Evolutionary conservation across 192 early-diverging fungal species (phyloP), one percentile per base, ranked within the genome.

Genomic region (Funneliformis geosporum): DNA sequence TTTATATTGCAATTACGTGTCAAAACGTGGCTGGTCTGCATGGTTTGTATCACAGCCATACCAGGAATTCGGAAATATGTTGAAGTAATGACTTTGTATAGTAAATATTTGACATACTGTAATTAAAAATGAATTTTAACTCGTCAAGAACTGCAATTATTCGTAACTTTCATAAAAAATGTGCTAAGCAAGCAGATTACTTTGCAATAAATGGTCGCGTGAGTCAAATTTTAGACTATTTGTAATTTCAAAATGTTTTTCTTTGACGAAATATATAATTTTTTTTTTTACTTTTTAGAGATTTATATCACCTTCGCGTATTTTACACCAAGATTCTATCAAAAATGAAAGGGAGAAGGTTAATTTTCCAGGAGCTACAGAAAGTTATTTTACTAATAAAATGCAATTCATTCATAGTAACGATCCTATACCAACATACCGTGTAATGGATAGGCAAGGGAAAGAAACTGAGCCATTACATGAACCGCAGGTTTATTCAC

Each of bases 401-500:
- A 85, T 94, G 59, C 83, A 85, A 46, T 91, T 95, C 78, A 90
- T 87, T 16, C 88, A 91, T 27, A 87, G 82, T 77, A 86, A 89
- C 65, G 90, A 91, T 38, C 83, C 93, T 14, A 93, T 99, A 46
- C 92, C 93, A 27, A 95, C 98, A 11, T 99, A 97, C 84, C 91
- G 96, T 59, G 95, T 99, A 21, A 93, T 99, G 92, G 96, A 97
- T 87, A 90, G 84, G 5, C 88, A 93, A 42, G 98, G 98, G 25
- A 89, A 90, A 46, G 87, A 97, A 28, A 82, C 93, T 39, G 93
- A 93, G 64, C 59, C 88, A 11, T 84, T 85, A 6, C 83, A 95
- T 64, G 94, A 92, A 9, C 93, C 93, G 25, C 62, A 90, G 75
- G 89, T 93, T 81, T n/a, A 78, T 12, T 39, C 16, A 33, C 21